Conservation (phyloP, 805 yeast genomes). For the Candida sakaeoensis region DNA sequence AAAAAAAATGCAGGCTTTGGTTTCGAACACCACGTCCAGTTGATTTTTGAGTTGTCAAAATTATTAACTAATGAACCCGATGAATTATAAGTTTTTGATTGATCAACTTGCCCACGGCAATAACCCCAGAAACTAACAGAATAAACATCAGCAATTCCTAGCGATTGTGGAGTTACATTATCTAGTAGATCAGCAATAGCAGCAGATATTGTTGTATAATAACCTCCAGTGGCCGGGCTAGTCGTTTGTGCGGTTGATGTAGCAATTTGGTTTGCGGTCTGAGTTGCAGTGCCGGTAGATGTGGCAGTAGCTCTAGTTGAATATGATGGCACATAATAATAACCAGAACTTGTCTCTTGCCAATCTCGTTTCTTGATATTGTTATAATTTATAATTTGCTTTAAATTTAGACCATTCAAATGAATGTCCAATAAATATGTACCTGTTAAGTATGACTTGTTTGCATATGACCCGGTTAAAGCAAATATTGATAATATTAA, state of each 20-base stretch:
- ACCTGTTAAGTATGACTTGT: slow-evolving; percentile 28
- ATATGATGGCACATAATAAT: slow-evolving; percentile 2
- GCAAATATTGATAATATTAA: slow-evolving; percentile 33
- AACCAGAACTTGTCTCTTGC: not conserved
- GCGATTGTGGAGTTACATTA: slow-evolving; percentile 22
- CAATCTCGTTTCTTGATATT: slow-evolving; percentile 13
- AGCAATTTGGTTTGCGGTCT: slow-evolving; percentile 5
- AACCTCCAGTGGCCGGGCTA: slow-evolving; percentile 8
- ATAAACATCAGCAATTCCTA: slow-evolving; percentile 41
- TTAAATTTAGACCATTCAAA: slow-evolving; percentile 28
- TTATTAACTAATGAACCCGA: slow-evolving; percentile 8
- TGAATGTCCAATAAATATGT: slow-evolving; percentile 36
- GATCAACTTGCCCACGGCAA: slow-evolving; percentile 28
- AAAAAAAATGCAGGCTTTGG: slow-evolving; percentile 56
- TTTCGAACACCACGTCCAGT: slow-evolving; percentile 48
- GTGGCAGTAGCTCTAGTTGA: slow-evolving; percentile 4
- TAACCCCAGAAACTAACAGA: slow-evolving; percentile 42
- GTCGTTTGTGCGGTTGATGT: not conserved
- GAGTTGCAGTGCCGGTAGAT: not conserved
- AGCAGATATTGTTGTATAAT: slow-evolving; percentile 11
- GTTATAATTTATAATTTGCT: slow-evolving; percentile 22
- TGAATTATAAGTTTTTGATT: slow-evolving; percentile 7
- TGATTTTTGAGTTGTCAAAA: slow-evolving; percentile 24
- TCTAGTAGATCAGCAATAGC: slow-evolving; percentile 19
- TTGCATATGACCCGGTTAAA: slow-evolving; percentile 36